These are phyloP conservation scores for Colletotrichum euphorbiae DNA, from an alignment of 2,329 filamentous ascomycete species.

Conservation along the genomic window DNA sequence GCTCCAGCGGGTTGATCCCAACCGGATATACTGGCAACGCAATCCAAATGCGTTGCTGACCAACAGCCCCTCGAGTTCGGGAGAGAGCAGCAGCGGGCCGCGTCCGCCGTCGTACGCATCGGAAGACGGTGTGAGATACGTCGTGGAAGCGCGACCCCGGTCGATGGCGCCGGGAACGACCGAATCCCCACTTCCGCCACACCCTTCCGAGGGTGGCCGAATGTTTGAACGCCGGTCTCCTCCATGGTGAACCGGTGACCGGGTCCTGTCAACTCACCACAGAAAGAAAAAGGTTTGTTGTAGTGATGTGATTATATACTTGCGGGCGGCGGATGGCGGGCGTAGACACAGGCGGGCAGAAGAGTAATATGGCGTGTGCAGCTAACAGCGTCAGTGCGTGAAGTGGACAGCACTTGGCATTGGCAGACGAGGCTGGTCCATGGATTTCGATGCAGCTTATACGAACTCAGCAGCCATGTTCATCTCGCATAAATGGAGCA, in stretches of 20 bases:
- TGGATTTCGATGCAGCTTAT: no score
- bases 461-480: background rate
- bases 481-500: background rate
- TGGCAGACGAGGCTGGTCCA: background rate
- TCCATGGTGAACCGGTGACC: background rate
- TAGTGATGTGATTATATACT: background rate
- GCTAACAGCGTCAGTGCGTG: background rate
- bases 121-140: constrained; percentile 79
- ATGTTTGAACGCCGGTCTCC: constrained; percentile 4
- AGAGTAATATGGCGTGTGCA: background rate
- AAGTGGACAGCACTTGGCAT: background rate
- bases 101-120: constrained; percentile 82
- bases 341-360: background rate
- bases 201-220: constrained; percentile 60
- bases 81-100: constrained; percentile 44
- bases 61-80: constrained; percentile 17
- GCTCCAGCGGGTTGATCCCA: constrained; percentile 77
- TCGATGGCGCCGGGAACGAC: constrained; percentile 59
- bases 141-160: constrained; percentile 73
- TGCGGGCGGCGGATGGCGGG: background rate
- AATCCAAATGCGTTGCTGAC: constrained; percentile 56
- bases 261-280: background rate
- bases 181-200: constrained; percentile 53
- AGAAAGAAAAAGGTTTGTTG: background rate
- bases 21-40: constrained; percentile 84